Conservation (phyloP, 2,329 filamentous ascomycete genomes). For the Trichoderma lentiforme region DNA sequence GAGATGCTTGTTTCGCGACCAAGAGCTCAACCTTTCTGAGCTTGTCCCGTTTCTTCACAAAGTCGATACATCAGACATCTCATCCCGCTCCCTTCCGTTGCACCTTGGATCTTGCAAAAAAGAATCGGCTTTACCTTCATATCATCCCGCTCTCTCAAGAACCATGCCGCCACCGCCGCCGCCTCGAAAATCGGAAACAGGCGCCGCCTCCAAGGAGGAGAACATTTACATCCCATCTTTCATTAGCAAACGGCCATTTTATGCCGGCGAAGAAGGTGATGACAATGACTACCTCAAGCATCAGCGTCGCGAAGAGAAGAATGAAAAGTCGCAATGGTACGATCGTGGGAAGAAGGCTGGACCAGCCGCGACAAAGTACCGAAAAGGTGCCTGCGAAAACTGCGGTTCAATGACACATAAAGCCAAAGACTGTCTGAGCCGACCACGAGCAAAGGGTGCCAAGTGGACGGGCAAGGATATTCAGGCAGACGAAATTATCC, state of each 20-base stretch:
- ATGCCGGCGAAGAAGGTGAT: conserved; percentile 75
- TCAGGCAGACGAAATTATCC: conserved; percentile 82
- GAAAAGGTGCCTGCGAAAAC: conserved; percentile 98
- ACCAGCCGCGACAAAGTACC: conserved; percentile 90
- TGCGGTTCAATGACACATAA: conserved; percentile 97
- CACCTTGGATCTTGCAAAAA: background rate
- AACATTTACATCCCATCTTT: conserved; percentile 98
- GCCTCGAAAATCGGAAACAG: conserved; percentile 34
- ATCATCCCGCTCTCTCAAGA: background rate
- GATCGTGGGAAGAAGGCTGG: conserved; percentile 81
- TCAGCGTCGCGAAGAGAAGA: conserved; percentile 66
- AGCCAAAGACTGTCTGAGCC: conserved; percentile 85
- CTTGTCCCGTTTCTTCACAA: background rate
- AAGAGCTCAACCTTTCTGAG: background rate
- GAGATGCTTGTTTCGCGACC: background rate
- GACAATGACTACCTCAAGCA: conserved; percentile 91
- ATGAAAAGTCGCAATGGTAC: conserved; percentile 82
- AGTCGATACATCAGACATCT: background rate
- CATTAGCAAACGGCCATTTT: conserved; percentile 97
- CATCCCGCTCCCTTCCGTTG: background rate
- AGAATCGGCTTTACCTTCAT: background rate
- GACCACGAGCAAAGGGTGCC: conserved; percentile 84
- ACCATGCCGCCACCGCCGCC: conserved; percentile 32
- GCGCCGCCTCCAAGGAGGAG: conserved; percentile 69
- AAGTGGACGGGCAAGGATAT: conserved; percentile 93